Conservation (phyloP, 169 alveolate species). For the Theileria annulata region DNA sequence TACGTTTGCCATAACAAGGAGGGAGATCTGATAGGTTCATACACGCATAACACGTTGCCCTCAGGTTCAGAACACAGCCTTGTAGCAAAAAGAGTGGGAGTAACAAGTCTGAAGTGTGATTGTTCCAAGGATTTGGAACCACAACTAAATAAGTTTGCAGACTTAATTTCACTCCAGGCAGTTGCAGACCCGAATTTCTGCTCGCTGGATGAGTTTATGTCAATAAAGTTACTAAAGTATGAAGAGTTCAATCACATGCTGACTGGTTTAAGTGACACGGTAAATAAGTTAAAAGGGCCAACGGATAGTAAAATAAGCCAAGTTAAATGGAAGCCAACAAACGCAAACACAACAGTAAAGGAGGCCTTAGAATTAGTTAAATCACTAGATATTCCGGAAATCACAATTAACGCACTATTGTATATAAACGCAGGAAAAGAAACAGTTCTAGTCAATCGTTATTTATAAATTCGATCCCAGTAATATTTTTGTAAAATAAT, state of each 20-base stretch:
- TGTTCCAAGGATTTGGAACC: background rate
- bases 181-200: constrained; percentile 34
- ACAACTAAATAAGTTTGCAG: constrained; percentile 11
- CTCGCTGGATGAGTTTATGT: constrained; percentile 14
- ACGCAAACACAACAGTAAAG: constrained; percentile 6
- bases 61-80: background rate
- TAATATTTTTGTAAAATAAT: background rate
- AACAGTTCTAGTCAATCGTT: background rate
- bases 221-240: background rate
- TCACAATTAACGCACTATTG: constrained; percentile 10
- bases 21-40: constrained; percentile 25
- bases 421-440: constrained; percentile 8
- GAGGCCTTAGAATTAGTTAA: constrained; percentile 12
- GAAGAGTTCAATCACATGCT: constrained; percentile 13
- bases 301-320: background rate
- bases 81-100: constrained; percentile 38
- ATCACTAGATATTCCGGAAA: background rate
- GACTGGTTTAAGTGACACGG: background rate
- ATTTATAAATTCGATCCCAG: background rate
- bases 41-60: constrained; percentile 34
- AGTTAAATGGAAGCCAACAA: constrained; percentile 1
- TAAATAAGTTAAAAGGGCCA: background rate
- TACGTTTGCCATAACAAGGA: background rate
- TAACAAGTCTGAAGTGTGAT: constrained; percentile 18
- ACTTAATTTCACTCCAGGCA: constrained; percentile 31